Conservation (phyloP, 2,329 filamentous ascomycete genomes). For the Colletotrichum sansevieriae region DNA sequence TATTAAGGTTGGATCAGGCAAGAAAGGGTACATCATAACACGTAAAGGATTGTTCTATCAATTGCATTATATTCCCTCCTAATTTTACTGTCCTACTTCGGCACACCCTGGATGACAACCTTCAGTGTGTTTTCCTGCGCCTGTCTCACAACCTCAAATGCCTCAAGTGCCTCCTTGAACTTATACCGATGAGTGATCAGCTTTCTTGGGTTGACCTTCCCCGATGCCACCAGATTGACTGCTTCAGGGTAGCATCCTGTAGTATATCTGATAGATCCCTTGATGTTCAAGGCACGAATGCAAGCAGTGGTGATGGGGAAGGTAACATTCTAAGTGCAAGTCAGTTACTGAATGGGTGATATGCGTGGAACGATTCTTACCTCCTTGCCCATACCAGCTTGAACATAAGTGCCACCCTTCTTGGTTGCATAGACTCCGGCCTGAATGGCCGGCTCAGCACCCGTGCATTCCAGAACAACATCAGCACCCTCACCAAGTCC, state of each 20-base stretch:
- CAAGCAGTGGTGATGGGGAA: slow-evolving; percentile 79
- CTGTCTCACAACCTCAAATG: slow-evolving; percentile 78
- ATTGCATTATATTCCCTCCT: background rate
- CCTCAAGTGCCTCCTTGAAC: slow-evolving; percentile 70
- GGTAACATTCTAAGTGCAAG: slow-evolving; percentile 52
- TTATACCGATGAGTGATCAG: slow-evolving; percentile 80
- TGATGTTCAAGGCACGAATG: slow-evolving; percentile 79
- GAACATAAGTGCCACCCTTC: slow-evolving; percentile 63
- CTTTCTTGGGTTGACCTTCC: slow-evolving; percentile 58
- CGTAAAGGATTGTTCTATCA: too few species aligned
- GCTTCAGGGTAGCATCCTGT: slow-evolving; percentile 79
- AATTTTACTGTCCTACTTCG: background rate
- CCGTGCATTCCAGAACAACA: slow-evolving; percentile 56
- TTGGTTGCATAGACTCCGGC: slow-evolving; percentile 58
- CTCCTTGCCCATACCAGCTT: slow-evolving; percentile 65
- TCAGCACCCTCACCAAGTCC: slow-evolving; percentile 60
- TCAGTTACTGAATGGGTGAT: background rate
- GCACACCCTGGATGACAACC: slow-evolving; percentile 69
- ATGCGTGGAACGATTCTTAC: background rate
- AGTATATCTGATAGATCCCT: slow-evolving; percentile 80
- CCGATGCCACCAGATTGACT: slow-evolving; percentile 62
- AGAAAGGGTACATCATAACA: too few species aligned
- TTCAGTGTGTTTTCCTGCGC: slow-evolving; percentile 79
- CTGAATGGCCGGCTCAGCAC: slow-evolving; percentile 58
- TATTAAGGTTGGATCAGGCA: too few species aligned